Base-by-base conservation (phyloP, 164 flowering plant genomes). In the Saururus chinensis region DNA sequence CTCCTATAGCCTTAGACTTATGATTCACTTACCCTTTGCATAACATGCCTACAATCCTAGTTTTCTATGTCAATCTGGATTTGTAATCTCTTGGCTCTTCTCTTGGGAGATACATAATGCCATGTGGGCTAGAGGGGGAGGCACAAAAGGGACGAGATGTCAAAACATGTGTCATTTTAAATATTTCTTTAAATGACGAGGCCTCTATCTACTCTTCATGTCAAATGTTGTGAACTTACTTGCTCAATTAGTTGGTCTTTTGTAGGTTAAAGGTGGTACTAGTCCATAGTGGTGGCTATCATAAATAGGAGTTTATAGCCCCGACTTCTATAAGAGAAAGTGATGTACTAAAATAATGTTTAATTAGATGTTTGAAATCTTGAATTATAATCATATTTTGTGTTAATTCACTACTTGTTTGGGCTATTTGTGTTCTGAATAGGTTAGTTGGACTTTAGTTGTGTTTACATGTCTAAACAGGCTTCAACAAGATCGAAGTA, bases 61-160 rank as follows among this genome's bases (percentile, higher is more conserved):
- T 80, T 58, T 8, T n/a, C 60, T 73, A 65, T 74, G 69, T 56
- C 65, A 68, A 62, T 69, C 70, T 77, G 69, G 64, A 78, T 75
- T 75, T 75, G 82, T 71, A 71, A 76, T 74, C 69, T 69, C 65
- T 57, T 73, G 64, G 57, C 72, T n/a, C n/a, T n/a, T n/a, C n/a
- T n/a, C n/a, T n/a, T n/a, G n/a, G n/a, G n/a, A n/a, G n/a, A n/a
- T n/a, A n/a, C n/a, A n/a, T n/a, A n/a, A n/a, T n/a, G n/a, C n/a
- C n/a, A n/a, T n/a, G n/a, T n/a, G n/a, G n/a, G 17, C 20, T 22
- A 37, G 59, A 9, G 41, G n/a, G n/a, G 25, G n/a, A 40, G 40
- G 35, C 40, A 19, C 5, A 41, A 63, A 63, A 40, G 22, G 45
- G 41, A 40, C 40, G 54, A 17, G 48, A 41, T 42, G 37, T 49